Evolutionary conservation across 257 asterid genomes (phyloP), one percentile per base, ranked within the genome.

Genomic region (Capsicum pubescens): DNA sequence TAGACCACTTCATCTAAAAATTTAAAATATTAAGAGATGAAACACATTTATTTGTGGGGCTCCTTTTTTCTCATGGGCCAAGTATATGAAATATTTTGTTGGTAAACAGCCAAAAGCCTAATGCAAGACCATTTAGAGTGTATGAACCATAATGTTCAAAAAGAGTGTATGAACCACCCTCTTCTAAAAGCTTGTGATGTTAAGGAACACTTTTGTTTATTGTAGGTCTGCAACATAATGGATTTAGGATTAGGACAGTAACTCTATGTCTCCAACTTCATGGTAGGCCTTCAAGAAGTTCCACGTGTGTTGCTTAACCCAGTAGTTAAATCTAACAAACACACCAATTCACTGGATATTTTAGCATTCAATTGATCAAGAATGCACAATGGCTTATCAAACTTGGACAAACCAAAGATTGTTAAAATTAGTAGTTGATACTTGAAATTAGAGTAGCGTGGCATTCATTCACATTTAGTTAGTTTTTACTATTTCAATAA

Each of bases 251-350:
- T 50, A 50, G 44, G 61, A 50, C 46, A 0, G 1, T 21, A 74
- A 74, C 61, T 74, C 61, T 61, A 74, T 50, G 46, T 21, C 61
- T 50, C 81, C 46, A 50, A 74, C 61, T 74, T 74, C 61, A 13
- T 74, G 46, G 81, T 13, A 74, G 61, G 42, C 44, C 46, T 21
- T 74, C 81, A 74, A 74, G 6, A 50, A 13, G 81, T 48, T 48
- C 44, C 81, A 74, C 39, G 21, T 21, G 3, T 74, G 81, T 74
- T 50, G 81, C 60, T 74, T 74, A 74, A 74, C 42, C 81, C 81
- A 50, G 61, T 6, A 74, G 81, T 72, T 44, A 72, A 13, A 72
- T 48, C 19, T 6, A 42, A 48, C 44, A 48, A 72, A 19, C n/a
- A 50, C 21, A 6, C 50, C 81, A 74, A 74, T 52, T 26, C 21